Base-by-base conservation (phyloP, 192 early-diverging fungal genomes). In the Tieghemiomyces parasiticus region DNA sequence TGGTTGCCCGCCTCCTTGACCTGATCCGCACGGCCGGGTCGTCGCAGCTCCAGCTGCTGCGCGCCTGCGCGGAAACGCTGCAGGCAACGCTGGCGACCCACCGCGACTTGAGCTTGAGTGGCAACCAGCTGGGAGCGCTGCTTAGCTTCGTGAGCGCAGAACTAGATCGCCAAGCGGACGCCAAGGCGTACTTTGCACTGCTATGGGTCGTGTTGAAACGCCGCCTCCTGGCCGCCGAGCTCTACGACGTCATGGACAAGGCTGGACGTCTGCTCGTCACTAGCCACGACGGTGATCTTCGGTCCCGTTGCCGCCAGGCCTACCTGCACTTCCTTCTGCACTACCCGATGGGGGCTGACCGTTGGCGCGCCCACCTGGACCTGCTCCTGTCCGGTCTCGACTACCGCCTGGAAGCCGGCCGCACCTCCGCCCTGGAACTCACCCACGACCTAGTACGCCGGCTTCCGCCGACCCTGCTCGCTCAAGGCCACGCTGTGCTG, bases 161-260 rank as follows among this genome's bases (percentile, higher is more conserved):
- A 65, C 68, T 99, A 46, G 93, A 96, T 62, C 89, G 92, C 53
- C 81, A 84, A 13, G 89, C 93, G 62, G 71, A 78, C 0, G 91
- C 94, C 62, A 73, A 78, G 1, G 90, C 88, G 14, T 83, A 84
- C 0, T 97, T 97, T 60, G 77, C 85, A 1, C 70, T 99, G 22
- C 81, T 99, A 53, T 78, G 87, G 22, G 87, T 92, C 4, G 87
- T 99, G 35, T 71, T 99, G 44, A 77, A 81, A 0, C 85, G 90
- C 30, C 82, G 92, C 60, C 82, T 90, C 64, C 73, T 95, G 31
- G 82, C 85, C 34, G 84, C 87, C 12, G 90, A 92, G 63, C 76
- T 99, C 56, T 99, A 97, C 67, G 90, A 94, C 59, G 66, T 96
- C n/a, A 86, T 98, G 83, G 84, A 85, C 58, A 71, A 67, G n/a